These are phyloP conservation scores for Penicillium angulare DNA, from an alignment of 495 filamentous ascomycete species.

Conservation along the genomic window DNA sequence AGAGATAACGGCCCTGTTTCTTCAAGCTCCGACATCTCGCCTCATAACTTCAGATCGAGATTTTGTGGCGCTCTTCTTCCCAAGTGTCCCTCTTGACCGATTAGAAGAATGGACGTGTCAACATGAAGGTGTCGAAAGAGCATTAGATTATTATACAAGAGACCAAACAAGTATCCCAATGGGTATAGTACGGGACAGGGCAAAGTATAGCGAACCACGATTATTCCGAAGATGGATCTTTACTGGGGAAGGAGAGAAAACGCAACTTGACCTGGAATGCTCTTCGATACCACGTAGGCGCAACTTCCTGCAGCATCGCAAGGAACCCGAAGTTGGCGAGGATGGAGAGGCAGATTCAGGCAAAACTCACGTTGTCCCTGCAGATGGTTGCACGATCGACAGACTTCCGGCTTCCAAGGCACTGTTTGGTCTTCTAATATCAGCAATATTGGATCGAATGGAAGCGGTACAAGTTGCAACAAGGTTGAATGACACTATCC, in stretches of 20 bases:
- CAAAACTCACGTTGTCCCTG: constrained; percentile 25
- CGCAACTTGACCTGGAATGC: constrained; percentile 29
- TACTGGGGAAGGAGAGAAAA: neutral
- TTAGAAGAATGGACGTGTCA: constrained; percentile 24
- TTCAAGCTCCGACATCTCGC: constrained; percentile 48
- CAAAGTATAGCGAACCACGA: constrained; percentile 27
- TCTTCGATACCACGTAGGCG: constrained; percentile 25
- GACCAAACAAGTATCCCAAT: neutral
- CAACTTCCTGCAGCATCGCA: constrained; percentile 31
- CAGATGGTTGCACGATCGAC: constrained; percentile 42
- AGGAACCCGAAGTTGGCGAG: constrained; percentile 7
- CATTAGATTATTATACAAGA: constrained; percentile 21
- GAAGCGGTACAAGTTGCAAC: constrained; percentile 63
- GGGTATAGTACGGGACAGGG: constrained; percentile 33
- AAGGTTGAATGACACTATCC: constrained; percentile 57
- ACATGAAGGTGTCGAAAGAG: constrained; percentile 22
- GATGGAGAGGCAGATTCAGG: constrained; percentile 7
- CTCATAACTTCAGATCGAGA: constrained; percentile 30
- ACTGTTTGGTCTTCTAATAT: constrained; percentile 69
- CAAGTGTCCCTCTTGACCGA: constrained; percentile 15
- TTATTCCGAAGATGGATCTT: constrained; percentile 30
- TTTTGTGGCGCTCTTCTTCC: constrained; percentile 43
- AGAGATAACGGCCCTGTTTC: constrained; percentile 49
- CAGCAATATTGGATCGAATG: constrained; percentile 69
- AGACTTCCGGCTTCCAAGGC: constrained; percentile 58